Conservation (phyloP, 805 yeast genomes). For the Pichia rugopelliculosa region DNA sequence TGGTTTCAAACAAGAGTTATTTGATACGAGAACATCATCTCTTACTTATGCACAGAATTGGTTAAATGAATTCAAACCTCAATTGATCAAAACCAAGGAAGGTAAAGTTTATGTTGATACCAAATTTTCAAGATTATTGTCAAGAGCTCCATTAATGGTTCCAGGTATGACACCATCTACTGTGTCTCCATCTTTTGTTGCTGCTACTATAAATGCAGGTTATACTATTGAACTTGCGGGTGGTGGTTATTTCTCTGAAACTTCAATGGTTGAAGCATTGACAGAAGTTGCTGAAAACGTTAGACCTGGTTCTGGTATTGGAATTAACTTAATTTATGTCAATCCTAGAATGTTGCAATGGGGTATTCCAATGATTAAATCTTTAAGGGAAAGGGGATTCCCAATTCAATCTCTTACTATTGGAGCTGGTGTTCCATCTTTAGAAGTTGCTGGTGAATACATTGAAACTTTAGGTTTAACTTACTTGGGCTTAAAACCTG, state of each 20-base stretch:
- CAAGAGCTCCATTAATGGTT: constrained; percentile 93
- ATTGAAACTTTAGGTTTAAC: constrained; percentile 87
- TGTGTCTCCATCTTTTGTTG: constrained; percentile 87
- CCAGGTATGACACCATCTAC: constrained; percentile 99
- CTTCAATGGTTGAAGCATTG: constrained; percentile 65
- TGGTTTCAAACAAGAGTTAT: constrained; percentile 93
- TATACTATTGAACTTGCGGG: constrained; percentile 97
- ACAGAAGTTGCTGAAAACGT: constrained; percentile 61
- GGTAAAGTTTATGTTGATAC: constrained; percentile 86
- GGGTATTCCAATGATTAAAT: constrained; percentile 94
- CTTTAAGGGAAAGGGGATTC: constrained; percentile 82
- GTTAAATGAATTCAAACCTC: constrained; percentile 84
- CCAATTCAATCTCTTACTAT: constrained; percentile 94
- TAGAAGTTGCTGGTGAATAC: constrained; percentile 95
- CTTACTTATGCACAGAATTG: constrained; percentile 85
- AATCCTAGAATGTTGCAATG: constrained; percentile 97
- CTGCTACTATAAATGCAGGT: constrained; percentile 92
- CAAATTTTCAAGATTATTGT: constrained; percentile 83
- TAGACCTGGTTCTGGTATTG: constrained; percentile 83
- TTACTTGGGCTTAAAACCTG: constrained; percentile 95
- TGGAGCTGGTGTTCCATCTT: constrained; percentile 99
- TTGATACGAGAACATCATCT: constrained; percentile 56
- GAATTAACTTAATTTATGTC: constrained; percentile 89
- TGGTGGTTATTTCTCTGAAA: constrained; percentile 90
- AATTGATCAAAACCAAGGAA: constrained; percentile 62